A percentile compares a stretch with the other conserved stretches of the same genome.
Evolutionary conservation across 176 grass and related monocot genomes (phyloP).

Genomic region (Cenchrus purpureus): DNA sequence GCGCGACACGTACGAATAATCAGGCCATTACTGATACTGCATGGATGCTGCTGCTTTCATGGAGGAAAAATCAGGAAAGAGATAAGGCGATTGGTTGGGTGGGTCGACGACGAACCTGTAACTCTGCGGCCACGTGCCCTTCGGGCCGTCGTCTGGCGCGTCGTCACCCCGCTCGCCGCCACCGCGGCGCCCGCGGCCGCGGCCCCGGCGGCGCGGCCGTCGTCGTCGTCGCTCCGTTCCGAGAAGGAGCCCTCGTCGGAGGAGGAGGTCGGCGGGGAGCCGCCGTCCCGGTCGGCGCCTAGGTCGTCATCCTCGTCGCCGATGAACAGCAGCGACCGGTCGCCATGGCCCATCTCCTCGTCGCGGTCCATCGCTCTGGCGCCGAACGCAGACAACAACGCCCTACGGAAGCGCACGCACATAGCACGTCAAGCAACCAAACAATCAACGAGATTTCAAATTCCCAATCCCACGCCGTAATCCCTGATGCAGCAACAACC

Average conservation of each 20-base stretch:
- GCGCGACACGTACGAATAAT: neutral
- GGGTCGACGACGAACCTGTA: conserved; percentile 49
- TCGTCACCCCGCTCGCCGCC: neutral
- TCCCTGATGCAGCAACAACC: neutral
- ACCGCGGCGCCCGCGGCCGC: neutral
- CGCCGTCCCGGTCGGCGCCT: conserved; percentile 38
- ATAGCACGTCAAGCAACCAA: neutral
- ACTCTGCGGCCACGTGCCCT: conserved; percentile 64
- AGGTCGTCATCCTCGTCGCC: conserved; percentile 69
- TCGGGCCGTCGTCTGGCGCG: conserved; percentile 7
- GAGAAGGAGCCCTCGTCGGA: conserved; percentile 31
- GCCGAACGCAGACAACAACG: neutral
- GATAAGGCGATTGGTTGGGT: neutral
- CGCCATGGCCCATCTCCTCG: conserved; percentile 65
- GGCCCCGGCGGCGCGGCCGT: neutral
- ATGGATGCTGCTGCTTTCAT: neutral
- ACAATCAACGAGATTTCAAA: neutral
- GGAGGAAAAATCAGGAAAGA: neutral
- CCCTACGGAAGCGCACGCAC: neutral
- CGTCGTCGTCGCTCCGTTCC: conserved; percentile 26
- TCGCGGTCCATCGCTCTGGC: conserved; percentile 47
- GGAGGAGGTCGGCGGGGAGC: conserved; percentile 39
- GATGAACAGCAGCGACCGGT: conserved; percentile 58
- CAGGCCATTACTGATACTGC: no score
- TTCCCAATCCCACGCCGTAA: no score